Percentiles rank a stretch among this genome's conserved stretches.
These are phyloP conservation scores for Flaveria linearis DNA, from an alignment of 129 eudicot genomes.

Conservation along the genomic window DNA sequence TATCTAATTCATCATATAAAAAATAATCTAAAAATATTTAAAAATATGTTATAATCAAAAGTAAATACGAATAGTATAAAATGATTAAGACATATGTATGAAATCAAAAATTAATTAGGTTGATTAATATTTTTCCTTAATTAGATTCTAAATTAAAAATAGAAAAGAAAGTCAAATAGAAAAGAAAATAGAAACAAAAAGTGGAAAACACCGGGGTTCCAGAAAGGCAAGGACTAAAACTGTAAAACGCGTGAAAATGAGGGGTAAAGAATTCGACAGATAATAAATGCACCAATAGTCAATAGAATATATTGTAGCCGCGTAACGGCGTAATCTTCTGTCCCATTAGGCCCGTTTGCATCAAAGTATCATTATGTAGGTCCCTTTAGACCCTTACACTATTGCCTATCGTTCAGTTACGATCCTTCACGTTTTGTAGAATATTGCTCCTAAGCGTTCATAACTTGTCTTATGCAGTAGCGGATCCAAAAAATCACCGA, in stretches of 20 bases:
- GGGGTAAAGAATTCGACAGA: constrained; percentile 32
- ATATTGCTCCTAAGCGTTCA: neutral
- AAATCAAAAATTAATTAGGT: neutral
- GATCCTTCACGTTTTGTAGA: neutral
- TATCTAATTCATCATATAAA: neutral
- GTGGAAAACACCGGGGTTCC: constrained; percentile 14
- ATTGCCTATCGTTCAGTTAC: neutral
- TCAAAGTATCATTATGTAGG: neutral
- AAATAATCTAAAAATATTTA: neutral
- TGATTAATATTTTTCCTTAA: neutral
- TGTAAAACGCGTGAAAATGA: constrained; percentile 39
- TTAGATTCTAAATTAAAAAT: neutral
- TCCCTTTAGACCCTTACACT: constrained; percentile 9
- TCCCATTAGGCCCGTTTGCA: neutral
- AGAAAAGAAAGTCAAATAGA: neutral
- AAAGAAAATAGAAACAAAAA: neutral
- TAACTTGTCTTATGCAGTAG: no score
- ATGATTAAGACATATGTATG: neutral
- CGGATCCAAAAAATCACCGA: no score
- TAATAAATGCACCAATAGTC: constrained; percentile 6
- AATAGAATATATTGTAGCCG: constrained; percentile 12
- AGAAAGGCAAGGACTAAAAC: constrained; percentile 10
- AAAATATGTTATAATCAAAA: neutral
- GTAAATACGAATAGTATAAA: neutral
- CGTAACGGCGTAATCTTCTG: constrained; percentile 17